Percentiles rank a stretch among this genome's conserved stretches.
Evolutionary conservation across 805 yeast species (phyloP).

Genomic region (Yamadazyma scolyti): DNA sequence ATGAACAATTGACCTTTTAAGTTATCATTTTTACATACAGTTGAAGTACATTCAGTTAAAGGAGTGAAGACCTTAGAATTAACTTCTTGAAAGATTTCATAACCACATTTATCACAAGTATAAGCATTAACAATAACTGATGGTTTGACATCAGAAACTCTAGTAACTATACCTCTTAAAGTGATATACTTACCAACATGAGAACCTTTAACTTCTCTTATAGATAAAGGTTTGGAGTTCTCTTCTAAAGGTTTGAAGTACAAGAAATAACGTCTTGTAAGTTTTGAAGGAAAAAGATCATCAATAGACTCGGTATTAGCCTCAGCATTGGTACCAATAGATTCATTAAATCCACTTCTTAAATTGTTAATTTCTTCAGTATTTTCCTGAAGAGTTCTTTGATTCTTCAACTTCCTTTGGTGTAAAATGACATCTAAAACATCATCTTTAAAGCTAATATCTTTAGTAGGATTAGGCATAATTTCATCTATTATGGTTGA

Average conservation of each 20-base stretch:
- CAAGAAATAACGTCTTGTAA: constrained; percentile 81
- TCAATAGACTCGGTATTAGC: constrained; percentile 13
- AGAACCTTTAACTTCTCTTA: constrained; percentile 82
- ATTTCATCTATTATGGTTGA: constrained; percentile 70
- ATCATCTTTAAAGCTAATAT: constrained; percentile 76
- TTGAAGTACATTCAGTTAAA: constrained; percentile 79
- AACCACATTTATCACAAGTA: constrained; percentile 97
- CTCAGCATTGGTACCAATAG: constrained; percentile 12
- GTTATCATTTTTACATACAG: constrained; percentile 72
- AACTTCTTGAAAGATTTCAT: constrained; percentile 94
- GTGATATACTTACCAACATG: constrained; percentile 85
- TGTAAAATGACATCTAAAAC: constrained; percentile 90
- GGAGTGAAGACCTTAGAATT: constrained; percentile 82
- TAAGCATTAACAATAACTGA: constrained; percentile 87
- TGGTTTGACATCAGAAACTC: constrained; percentile 96
- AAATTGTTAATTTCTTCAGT: constrained; percentile 54
- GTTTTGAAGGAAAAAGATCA: constrained; percentile 75
- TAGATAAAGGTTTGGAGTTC: constrained; percentile 64
- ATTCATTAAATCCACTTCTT: too few relatives aligned
- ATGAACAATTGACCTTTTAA: constrained; percentile 86
- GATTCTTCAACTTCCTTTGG: constrained; percentile 83
- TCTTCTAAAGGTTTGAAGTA: constrained; percentile 78
- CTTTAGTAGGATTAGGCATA: constrained; percentile 84
- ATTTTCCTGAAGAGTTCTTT: constrained; percentile 63
- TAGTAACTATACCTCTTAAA: constrained; percentile 88